Percentiles rank a stretch among this genome's conserved stretches.
These are phyloP conservation scores for Citrus unshiu DNA, from an alignment of 345 rosid genomes.

Conservation along the genomic window DNA sequence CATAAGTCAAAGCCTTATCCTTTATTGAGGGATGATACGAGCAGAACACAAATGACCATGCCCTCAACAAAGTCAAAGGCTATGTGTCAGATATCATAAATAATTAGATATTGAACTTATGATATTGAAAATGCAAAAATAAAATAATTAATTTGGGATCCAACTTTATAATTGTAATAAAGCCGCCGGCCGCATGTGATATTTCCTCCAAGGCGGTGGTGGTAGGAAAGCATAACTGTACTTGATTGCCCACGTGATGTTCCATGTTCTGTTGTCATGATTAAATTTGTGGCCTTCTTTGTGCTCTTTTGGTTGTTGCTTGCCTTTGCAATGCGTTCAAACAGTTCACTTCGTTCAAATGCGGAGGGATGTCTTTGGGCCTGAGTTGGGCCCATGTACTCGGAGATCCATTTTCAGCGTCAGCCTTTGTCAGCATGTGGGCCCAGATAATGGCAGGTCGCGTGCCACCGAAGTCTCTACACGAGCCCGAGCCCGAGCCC, in stretches of 20 bases:
- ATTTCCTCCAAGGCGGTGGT: not conserved
- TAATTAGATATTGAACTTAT: not conserved
- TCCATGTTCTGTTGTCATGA: too few species aligned
- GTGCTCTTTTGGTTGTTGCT: too few species aligned
- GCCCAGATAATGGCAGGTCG: slow-evolving; percentile 31
- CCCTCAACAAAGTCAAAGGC: too few species aligned
- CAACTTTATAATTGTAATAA: not conserved
- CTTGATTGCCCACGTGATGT: too few species aligned
- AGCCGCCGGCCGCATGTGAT: not conserved
- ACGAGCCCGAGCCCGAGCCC: slow-evolving; percentile 14
- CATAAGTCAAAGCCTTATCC: not conserved
- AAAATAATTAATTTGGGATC: too few species aligned
- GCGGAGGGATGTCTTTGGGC: slow-evolving; percentile 64
- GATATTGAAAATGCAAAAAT: too few species aligned
- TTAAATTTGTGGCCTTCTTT: too few species aligned
- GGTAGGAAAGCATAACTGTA: not conserved
- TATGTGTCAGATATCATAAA: not conserved
- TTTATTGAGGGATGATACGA: not conserved
- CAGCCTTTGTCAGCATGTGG: slow-evolving; percentile 48
- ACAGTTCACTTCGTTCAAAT: slow-evolving; percentile 71
- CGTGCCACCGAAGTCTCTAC: slow-evolving; percentile 22
- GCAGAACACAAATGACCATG: too few species aligned
- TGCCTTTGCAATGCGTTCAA: too few species aligned
- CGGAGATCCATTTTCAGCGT: slow-evolving; percentile 61
- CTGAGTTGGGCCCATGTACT: slow-evolving; percentile 83